Base-by-base conservation (phyloP, 768 basidiomycete species). In the Rhizopogon vesiculosus region DNA sequence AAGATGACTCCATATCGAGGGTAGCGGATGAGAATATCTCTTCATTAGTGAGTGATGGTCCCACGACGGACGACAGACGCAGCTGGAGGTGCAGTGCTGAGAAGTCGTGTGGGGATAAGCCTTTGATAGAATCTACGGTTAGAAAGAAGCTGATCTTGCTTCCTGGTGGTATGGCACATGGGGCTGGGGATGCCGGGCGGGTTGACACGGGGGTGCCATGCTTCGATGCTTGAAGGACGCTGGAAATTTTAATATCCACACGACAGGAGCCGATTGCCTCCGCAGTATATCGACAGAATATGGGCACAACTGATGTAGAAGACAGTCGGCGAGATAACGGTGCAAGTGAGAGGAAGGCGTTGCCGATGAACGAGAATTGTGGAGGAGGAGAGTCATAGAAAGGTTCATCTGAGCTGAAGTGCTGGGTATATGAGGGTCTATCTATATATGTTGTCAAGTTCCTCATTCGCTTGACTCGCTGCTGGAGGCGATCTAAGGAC, bases 231-330 rank as follows among this genome's bases (percentile, higher is more conserved):
- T 66, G 66, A 28, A 84, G 74, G 40, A 90, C 81, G 59, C 85
- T 91, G 60, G 89, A 80, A 43, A 93, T 80, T 72, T 86, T 91
- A 71, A 97, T 79, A 60, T 88, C 85, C 53, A 97, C 78, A 22
- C 93, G 84, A 73, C 95, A 98, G 28, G 92, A 93, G 1, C 96
- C 97, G 60, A 98, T 93, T 1, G 95, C 95, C 67, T 98, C 96
- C 45, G 92, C 82, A 1, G 94, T 97, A 65, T 95, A 96, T 33
- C 90, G 85, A 66, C 93, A 96, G 69, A 93, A 92, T 65, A 99
- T 93, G 1, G 94, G 93, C 15, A 91, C 83, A 0, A 79, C 82
- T n/a, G 84, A 85, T 3, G 81, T 78, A 1, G 86, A 89, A 3
- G 91, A 87, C 39, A 91, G 74, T 53, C 84, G 79, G 42, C 91